phyloP scores from a whole-genome alignment of 495 filamentous ascomycete species.

The Lichenothelia convexa region DNA sequence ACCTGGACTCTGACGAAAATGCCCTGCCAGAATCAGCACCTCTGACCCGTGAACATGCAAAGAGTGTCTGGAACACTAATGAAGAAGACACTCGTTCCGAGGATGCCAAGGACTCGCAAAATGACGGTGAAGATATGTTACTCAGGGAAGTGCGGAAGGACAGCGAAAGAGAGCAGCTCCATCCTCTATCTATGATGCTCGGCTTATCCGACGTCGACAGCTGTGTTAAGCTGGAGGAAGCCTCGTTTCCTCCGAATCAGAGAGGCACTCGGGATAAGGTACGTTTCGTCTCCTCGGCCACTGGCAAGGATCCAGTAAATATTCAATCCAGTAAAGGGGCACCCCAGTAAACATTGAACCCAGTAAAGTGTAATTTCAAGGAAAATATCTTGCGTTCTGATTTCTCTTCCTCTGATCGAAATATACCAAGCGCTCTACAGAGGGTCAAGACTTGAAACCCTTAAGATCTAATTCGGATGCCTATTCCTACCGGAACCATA shows the following conservation, averaged over 20 bases:
- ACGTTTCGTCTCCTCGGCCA: constrained; percentile 13
- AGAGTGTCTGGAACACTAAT: neutral
- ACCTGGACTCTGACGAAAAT: constrained; percentile 16
- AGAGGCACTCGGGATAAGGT: constrained; percentile 69
- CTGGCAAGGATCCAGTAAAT: no score
- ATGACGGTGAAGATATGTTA: neutral
- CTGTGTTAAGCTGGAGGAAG: constrained; percentile 57
- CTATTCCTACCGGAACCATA: no score
- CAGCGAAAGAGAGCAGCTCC: constrained; percentile 25
- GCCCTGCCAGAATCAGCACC: constrained; percentile 15
- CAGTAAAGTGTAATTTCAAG: no score
- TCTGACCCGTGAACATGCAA: constrained; percentile 16
- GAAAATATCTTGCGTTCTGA: no score
- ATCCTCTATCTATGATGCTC: constrained; percentile 55
- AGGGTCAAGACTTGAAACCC: no score
- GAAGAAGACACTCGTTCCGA: no score
- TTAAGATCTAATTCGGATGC: no score
- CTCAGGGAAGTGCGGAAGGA: constrained; percentile 8
- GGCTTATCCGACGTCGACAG: constrained; percentile 56
- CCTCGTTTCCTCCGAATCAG: constrained; percentile 52
- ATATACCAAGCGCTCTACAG: no score
- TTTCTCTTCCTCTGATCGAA: no score
- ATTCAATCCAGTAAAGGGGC: no score
- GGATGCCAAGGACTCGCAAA: neutral
- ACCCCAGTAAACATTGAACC: no score